Conservation (phyloP, 768 basidiomycete species). For the Serendipita indica region DNA sequence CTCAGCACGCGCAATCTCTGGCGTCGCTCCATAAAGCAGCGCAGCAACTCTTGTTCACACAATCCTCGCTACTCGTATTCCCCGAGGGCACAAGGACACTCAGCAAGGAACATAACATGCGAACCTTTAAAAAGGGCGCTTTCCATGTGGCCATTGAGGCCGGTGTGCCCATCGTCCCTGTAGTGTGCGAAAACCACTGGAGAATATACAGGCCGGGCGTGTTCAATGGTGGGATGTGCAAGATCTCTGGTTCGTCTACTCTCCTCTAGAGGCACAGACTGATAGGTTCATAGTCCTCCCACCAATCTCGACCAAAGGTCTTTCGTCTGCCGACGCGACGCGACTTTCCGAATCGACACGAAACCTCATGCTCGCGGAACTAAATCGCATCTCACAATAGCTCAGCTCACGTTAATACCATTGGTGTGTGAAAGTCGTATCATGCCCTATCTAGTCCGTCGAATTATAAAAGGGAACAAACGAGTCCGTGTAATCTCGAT, state of each 20-base stretch:
- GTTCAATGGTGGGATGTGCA: background rate
- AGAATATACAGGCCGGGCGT: background rate
- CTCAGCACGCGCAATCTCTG: background rate
- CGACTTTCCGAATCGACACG: background rate
- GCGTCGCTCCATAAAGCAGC: background rate
- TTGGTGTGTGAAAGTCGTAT: too few relatives aligned
- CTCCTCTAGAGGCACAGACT: background rate
- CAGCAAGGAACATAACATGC: background rate
- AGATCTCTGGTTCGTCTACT: background rate
- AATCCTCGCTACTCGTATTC: background rate
- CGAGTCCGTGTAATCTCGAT: too few relatives aligned
- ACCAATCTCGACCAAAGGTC: background rate
- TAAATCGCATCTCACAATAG: too few relatives aligned
- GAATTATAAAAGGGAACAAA: too few relatives aligned
- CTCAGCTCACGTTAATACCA: too few relatives aligned
- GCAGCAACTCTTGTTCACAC: background rate
- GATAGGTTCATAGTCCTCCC: background rate
- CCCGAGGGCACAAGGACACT: background rate
- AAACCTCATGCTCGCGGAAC: background rate
- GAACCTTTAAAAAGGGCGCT: background rate
- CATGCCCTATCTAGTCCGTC: too few relatives aligned
- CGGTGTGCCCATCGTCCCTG: background rate
- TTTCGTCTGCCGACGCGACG: background rate
- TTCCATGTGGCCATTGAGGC: background rate
- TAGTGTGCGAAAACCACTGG: background rate